Evolutionary conservation across 371 early-diverging fungal species (phyloP).

Genomic region (Mortierella sp.): DNA sequence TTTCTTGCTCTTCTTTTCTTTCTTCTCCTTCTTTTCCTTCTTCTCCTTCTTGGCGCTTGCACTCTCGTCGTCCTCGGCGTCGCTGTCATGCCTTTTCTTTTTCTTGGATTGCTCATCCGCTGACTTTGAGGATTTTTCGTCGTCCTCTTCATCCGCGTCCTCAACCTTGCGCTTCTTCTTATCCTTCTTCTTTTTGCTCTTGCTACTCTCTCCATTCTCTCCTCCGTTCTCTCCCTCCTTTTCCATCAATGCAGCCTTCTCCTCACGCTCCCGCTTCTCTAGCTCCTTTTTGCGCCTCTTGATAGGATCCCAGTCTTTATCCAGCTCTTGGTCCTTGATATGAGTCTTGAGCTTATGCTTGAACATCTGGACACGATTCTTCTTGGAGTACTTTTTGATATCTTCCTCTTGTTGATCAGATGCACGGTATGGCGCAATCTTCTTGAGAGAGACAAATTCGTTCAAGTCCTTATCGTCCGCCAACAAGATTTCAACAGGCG

Average conservation of each 20-base stretch:
- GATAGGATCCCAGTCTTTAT: conserved; percentile 60
- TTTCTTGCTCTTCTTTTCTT: conserved; percentile 41
- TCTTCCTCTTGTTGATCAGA: conserved; percentile 66
- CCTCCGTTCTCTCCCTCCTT: conserved; percentile 15
- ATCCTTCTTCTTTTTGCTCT: conserved; percentile 37
- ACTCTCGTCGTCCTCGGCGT: background rate
- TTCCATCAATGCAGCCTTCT: conserved; percentile 16
- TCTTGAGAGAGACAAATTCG: conserved; percentile 86
- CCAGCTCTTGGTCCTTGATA: conserved; percentile 50
- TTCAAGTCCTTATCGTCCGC: conserved; percentile 94
- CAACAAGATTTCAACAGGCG: conserved; percentile 85
- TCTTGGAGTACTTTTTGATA: conserved; percentile 63
- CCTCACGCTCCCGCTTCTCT: conserved; percentile 53
- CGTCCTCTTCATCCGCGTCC: conserved; percentile 36
- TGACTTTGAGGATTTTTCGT: background rate
- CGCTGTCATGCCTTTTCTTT: conserved; percentile 26
- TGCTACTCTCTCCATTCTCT: conserved; percentile 12
- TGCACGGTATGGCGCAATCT: conserved; percentile 81
- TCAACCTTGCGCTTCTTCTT: conserved; percentile 43
- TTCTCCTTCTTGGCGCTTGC: conserved; percentile 12
- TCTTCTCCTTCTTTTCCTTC: conserved; percentile 25
- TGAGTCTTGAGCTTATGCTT: conserved; percentile 61
- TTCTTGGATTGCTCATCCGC: conserved; percentile 5
- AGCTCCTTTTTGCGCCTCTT: conserved; percentile 45
- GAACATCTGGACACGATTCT: conserved; percentile 72